Evolutionary conservation across 192 early-diverging fungal genomes (phyloP).

Genomic region (Coemansia furcata): DNA sequence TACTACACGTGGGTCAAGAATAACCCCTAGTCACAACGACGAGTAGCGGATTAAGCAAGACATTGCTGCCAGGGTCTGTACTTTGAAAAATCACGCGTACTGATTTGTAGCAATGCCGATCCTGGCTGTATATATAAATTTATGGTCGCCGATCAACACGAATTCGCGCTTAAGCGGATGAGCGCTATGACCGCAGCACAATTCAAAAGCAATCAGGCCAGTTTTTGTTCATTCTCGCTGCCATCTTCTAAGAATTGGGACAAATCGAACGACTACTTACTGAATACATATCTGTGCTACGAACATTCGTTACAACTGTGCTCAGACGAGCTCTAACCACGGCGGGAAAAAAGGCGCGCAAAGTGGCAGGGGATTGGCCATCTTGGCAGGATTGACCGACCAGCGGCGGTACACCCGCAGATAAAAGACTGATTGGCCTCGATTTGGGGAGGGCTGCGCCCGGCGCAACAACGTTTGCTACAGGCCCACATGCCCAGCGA

Average conservation of each 20-base stretch:
- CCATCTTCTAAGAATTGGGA: not conserved
- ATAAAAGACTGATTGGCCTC: not conserved
- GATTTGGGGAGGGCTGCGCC: slow-evolving; percentile 2
- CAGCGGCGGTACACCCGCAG: not conserved
- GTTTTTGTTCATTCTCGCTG: not conserved
- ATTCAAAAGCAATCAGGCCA: not conserved
- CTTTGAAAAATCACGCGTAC: not conserved
- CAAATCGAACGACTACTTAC: too few species aligned
- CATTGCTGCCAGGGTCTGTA: not conserved
- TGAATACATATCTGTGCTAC: not conserved
- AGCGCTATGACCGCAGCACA: not conserved
- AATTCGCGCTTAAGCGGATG: not conserved
- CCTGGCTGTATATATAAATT: not conserved
- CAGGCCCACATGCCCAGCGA: not conserved
- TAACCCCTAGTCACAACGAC: slow-evolving; percentile 23
- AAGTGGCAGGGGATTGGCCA: not conserved
- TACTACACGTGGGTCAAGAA: slow-evolving; percentile 67
- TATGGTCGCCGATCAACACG: not conserved
- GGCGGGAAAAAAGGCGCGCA: not conserved
- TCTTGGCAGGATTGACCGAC: not conserved
- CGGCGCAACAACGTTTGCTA: slow-evolving; percentile 2
- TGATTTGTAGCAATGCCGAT: not conserved
- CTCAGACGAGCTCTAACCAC: not conserved
- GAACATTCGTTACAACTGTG: not conserved
- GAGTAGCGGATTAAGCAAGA: not conserved